Conservation (phyloP, 371 early-diverging fungal species). For the Choanephora cucurbitarum region DNA sequence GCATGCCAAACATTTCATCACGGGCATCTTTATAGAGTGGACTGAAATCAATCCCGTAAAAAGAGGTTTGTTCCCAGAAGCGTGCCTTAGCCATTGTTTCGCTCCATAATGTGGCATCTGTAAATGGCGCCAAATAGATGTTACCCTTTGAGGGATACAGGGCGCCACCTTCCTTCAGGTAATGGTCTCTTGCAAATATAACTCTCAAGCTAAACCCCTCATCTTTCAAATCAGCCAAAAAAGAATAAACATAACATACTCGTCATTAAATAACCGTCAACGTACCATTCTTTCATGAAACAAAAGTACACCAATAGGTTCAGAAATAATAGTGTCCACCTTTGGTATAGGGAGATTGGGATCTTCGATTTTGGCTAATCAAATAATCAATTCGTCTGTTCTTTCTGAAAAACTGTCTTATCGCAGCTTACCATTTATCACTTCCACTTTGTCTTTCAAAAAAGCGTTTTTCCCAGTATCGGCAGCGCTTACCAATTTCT, state of each 20-base stretch:
- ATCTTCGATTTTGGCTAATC: slow-evolving; percentile 85
- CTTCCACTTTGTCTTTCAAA: slow-evolving; percentile 78
- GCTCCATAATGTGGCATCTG: slow-evolving; percentile 81
- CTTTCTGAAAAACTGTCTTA: background rate
- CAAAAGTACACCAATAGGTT: slow-evolving; percentile 95
- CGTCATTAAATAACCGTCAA: no score
- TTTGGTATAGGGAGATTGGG: slow-evolving; percentile 65
- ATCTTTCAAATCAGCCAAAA: no score
- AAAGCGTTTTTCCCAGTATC: slow-evolving; percentile 70
- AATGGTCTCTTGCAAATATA: slow-evolving; percentile 89
- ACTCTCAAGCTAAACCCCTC: slow-evolving; percentile 65
- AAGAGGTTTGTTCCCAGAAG: slow-evolving; percentile 84
- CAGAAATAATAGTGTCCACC: slow-evolving; percentile 95
- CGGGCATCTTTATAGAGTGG: slow-evolving; percentile 80
- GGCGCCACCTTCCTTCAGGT: slow-evolving; percentile 90
- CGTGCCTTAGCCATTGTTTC: slow-evolving; percentile 93
- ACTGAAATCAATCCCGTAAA: slow-evolving; percentile 93
- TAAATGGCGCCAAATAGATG: slow-evolving; percentile 88
- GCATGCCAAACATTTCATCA: slow-evolving; percentile 88
- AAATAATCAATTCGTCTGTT: background rate
- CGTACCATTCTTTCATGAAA: slow-evolving; percentile 92
- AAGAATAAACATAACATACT: no score
- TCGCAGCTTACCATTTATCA: slow-evolving; percentile 69
- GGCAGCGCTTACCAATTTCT: slow-evolving; percentile 72
- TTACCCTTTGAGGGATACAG: slow-evolving; percentile 89